A percentile compares a stretch with the other conserved stretches of the same genome.
These are phyloP conservation scores for Mycena venus DNA, from an alignment of 768 basidiomycete species.

Conservation along the genomic window DNA sequence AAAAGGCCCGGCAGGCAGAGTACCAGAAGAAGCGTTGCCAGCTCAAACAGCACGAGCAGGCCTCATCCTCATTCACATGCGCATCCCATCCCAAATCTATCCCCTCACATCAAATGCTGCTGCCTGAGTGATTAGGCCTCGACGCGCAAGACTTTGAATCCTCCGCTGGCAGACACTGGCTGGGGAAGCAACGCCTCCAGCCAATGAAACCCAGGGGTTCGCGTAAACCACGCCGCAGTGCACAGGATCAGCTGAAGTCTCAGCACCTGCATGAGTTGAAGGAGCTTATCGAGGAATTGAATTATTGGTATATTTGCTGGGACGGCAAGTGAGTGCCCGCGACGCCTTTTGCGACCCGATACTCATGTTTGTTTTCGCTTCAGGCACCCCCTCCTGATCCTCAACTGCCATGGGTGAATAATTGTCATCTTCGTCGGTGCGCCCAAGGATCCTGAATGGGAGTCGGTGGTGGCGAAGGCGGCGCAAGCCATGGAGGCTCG, in stretches of 20 bases:
- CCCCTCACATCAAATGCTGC: neutral
- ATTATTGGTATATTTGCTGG: neutral
- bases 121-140: neutral
- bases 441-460: constrained; percentile 28
- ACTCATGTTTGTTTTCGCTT: neutral
- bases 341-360: no score
- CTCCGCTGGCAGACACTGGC: neutral
- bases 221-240: no score
- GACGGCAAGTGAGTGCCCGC: constrained; percentile 18
- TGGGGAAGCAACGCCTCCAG: neutral
- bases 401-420: constrained; percentile 16
- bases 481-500: neutral
- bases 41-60: neutral
- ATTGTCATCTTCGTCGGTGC: constrained; percentile 23
- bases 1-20: neutral
- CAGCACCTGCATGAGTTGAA: neutral
- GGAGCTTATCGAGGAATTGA: neutral
- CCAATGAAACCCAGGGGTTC: neutral
- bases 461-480: neutral
- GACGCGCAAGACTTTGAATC: neutral
- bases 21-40: neutral
- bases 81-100: neutral
- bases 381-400: constrained; percentile 11
- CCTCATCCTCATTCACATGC: neutral
- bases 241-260: neutral